Conservation (phyloP, 2,329 filamentous ascomycete species). For the Botrytis galanthina region DNA sequence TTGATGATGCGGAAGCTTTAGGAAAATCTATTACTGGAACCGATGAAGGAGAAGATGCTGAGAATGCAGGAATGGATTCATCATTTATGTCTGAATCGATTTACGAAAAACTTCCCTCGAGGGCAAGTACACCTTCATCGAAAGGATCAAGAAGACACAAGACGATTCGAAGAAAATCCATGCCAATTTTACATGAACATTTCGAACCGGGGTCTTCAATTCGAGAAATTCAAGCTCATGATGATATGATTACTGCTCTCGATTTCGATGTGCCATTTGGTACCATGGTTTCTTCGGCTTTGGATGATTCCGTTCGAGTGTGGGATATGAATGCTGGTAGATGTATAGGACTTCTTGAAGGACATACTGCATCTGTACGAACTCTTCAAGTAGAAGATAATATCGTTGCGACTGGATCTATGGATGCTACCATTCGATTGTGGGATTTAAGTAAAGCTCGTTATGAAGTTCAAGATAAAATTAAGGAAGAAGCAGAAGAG, state of each 20-base stretch:
- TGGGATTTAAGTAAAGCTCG: constrained; percentile 93
- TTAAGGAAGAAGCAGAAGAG: constrained; percentile 55
- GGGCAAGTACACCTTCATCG: constrained; percentile 48
- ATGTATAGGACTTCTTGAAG: constrained; percentile 88
- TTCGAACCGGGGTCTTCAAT: constrained; percentile 87
- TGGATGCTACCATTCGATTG: constrained; percentile 89
- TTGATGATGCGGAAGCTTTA: constrained; percentile 57
- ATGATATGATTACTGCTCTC: constrained; percentile 81
- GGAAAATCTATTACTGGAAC: constrained; percentile 52
- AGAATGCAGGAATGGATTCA: constrained; percentile 44
- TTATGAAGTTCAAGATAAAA: constrained; percentile 64
- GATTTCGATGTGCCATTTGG: constrained; percentile 99
- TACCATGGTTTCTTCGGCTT: constrained; percentile 84
- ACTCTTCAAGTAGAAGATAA: constrained; percentile 94
- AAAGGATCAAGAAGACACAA: constrained; percentile 50
- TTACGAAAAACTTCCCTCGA: constrained; percentile 80
- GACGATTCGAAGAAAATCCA: constrained; percentile 71
- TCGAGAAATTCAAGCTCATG: constrained; percentile 83
- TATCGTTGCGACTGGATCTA: constrained; percentile 88
- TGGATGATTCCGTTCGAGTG: constrained; percentile 91
- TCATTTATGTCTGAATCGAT: constrained; percentile 97
- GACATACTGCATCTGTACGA: constrained; percentile 90
- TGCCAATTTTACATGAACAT: constrained; percentile 94
- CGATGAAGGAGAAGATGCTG: constrained; percentile 51
- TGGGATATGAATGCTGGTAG: constrained; percentile 95